Evolutionary conservation across 2,329 filamentous ascomycete species (phyloP).

Genomic region (Annulohypoxylon truncatum): DNA sequence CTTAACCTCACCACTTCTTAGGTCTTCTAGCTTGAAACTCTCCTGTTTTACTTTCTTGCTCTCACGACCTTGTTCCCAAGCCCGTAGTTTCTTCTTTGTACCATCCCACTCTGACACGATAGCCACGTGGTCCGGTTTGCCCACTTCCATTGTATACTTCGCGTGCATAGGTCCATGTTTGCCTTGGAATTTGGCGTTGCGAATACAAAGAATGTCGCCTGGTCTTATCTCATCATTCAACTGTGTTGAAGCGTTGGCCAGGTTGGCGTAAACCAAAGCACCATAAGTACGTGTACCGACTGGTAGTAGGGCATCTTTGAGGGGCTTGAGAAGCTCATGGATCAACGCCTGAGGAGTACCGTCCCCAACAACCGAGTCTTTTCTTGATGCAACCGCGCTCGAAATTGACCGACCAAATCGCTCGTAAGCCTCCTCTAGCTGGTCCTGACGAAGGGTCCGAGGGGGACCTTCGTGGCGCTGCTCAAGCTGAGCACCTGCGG

Average conservation of each 20-base stretch:
- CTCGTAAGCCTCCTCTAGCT: slow-evolving; percentile 87
- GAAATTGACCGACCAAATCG: slow-evolving; percentile 83
- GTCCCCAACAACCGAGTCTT: slow-evolving; percentile 85
- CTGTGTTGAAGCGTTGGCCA: slow-evolving; percentile 91
- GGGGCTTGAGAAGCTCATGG: slow-evolving; percentile 79
- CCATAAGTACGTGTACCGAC: slow-evolving; percentile 92
- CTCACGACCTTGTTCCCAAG: slow-evolving; percentile 95
- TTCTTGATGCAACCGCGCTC: slow-evolving; percentile 75
- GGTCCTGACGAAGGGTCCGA: slow-evolving; percentile 84
- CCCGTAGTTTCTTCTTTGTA: slow-evolving; percentile 95
- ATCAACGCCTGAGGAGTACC: slow-evolving; percentile 83
- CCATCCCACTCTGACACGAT: slow-evolving; percentile 98
- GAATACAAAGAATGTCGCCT: slow-evolving; percentile 91
- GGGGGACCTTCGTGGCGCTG: slow-evolving; percentile 91
- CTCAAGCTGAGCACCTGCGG: slow-evolving; percentile 78
- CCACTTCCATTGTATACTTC: slow-evolving; percentile 90
- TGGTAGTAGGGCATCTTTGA: slow-evolving; percentile 79
- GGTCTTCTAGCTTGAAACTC: slow-evolving; percentile 92
- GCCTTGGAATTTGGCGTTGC: slow-evolving; percentile 93
- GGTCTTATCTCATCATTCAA: slow-evolving; percentile 93
- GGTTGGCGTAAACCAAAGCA: slow-evolving; percentile 91
- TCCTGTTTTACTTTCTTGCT: slow-evolving; percentile 93
- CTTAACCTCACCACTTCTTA: slow-evolving; percentile 93
- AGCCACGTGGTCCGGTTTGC: slow-evolving; percentile 88
- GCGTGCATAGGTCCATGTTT: slow-evolving; percentile 95